Percentiles rank a stretch among this genome's conserved stretches.
Conservation (phyloP, 2,329 filamentous ascomycete species). For the Chrysosporium queenslandicum region DNA sequence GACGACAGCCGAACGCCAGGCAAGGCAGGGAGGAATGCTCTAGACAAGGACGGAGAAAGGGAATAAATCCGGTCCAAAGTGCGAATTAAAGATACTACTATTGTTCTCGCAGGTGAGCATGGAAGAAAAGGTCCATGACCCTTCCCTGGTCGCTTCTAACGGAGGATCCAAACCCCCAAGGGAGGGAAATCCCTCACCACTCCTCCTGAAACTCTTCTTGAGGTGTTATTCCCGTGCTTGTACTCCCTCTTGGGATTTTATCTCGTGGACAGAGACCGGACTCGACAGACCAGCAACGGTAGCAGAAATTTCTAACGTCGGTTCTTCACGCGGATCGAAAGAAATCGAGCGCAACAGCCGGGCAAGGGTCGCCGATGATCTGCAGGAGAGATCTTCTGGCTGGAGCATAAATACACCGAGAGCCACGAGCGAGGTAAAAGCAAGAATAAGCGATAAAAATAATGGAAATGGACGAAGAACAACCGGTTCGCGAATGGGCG, state of each 20-base stretch:
- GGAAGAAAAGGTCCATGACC: constrained; percentile 3
- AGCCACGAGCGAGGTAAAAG: neutral
- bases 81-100: neutral
- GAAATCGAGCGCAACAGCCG: neutral
- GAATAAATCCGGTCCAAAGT: neutral
- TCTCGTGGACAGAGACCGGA: neutral
- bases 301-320: neutral
- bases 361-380: neutral
- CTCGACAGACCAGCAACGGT: neutral
- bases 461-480: neutral
- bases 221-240: neutral
- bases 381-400: constrained; percentile 4
- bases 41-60: neutral
- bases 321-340: neutral
- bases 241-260: neutral
- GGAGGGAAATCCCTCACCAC: neutral
- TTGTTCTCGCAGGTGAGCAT: neutral
- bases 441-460: neutral
- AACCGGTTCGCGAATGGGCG: neutral
- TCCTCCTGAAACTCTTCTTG: neutral
- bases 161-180: neutral
- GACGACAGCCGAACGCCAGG: too few relatives aligned
- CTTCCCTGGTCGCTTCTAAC: neutral
- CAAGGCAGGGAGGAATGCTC: too few relatives aligned
- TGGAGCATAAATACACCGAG: neutral